Evolutionary conservation across 2,329 filamentous ascomycete genomes (phyloP), one percentile per base, ranked within the genome.

Genomic region (Penicillium palitans): DNA sequence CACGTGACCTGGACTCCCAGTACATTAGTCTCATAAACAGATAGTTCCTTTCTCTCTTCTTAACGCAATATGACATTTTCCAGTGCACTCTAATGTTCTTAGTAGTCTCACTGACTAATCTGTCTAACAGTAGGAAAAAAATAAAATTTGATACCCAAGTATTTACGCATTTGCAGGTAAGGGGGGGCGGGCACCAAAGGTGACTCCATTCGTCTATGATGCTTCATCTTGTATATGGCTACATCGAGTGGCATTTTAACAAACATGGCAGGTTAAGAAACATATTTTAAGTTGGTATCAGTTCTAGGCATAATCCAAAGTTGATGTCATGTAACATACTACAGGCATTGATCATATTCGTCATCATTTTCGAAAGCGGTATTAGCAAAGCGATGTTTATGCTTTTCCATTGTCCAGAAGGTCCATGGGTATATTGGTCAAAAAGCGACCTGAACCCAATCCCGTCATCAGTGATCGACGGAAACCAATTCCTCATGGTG

Each of bases 401-500:
- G 49, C n/a, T 25, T 51, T 8, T 29, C 17, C 25, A n/a, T 31
- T 31, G n/a, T 13, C 49, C n/a, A 33, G n/a, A 21, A 39, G 37
- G 35, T 41, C 25, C 29, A 31, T 24, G 13, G 35, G 49, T 29
- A 41, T 29, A 41, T 8, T n/a, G n/a, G n/a, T n/a, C n/a, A n/a
- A 51, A 51, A 41, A 31, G 49, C 25, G 35, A 29, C 25, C 17
- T 40, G 49, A 51, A 15, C 21, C n/a, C 24, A 31, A 31, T 12
- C 17, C n/a, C 41, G 9, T 24, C 3, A 51, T 51, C 49, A 17
- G 27, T 9, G 7, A 35, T 21, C 7, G 12, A 21, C 15, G 6
- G 19, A n/a, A 45, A 25, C 10, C 12, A 25, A 35, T 15, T 33
- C 27, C 35, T 57, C 35, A 57, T n/a, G 55, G 58, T 62, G 61